Evolutionary conservation across 1,284 basidiomycete species (phyloP), one percentile per base, ranked within the genome.

Genomic region (Porphyrellus sp.): DNA sequence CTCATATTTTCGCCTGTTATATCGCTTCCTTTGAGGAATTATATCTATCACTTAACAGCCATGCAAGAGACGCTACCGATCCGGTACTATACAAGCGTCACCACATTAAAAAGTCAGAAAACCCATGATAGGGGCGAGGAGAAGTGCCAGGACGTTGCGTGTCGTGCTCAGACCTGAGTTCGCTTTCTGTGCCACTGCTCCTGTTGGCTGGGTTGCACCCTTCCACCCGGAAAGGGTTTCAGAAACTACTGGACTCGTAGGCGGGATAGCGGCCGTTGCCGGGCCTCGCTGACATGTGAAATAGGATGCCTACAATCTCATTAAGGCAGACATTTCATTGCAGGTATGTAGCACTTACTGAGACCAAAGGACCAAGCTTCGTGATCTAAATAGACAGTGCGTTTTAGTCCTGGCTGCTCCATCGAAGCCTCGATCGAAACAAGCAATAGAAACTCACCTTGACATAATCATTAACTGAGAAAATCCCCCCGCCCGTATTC

Each of bases 271-370:
- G 42, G 65, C 72, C 30, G 81, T 84, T 15, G 79, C 74, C 4
- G 76, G 76, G 39, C 88, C 87, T 62, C 82, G 79, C 67, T 89
- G 81, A 58, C 91, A 89, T 21, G 79, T 82, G 66, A 91, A 81
- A 75, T 91, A 93, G 59, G 77, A 85, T 49, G 80, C 82, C 80
- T 85, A 53, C 13, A 21, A 44, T n/a, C n/a, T n/a, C n/a, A 30
- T 20, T 34, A 45, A 18, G 8, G 16, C 15, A 12, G 8, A 16
- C 28, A 30, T 27, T 8, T 8, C 2, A 21, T 13, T 2, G 23
- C 9, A 31, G 40, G 21, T 20, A 20, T 15, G 34, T 5, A 11
- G 70, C 74, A 56, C 63, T 50, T 61, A 83, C 85, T 37, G 81
- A 82, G 56, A 88, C 71, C 55, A 85, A 72, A 37, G 74, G 64